Evolutionary conservation across 1,284 basidiomycete species (phyloP).

Genomic region (Trametes versicolor): DNA sequence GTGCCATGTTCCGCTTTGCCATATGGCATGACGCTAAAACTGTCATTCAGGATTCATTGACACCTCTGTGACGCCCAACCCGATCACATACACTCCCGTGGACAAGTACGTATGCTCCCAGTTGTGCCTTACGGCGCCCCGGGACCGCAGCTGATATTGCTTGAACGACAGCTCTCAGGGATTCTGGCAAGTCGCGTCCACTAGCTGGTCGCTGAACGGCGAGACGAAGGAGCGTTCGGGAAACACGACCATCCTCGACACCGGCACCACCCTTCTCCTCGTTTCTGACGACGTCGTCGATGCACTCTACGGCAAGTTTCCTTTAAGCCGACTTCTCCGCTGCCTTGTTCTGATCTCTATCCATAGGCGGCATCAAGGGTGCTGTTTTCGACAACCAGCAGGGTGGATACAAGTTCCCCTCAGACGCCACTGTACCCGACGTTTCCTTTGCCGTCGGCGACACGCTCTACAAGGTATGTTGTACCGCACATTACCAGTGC

Average conservation of each 20-base stretch:
- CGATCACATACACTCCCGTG: conserved; percentile 42
- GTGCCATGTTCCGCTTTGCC: background rate
- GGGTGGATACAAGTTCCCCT: conserved; percentile 50
- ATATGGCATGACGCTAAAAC: background rate
- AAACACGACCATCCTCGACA: conserved; percentile 52
- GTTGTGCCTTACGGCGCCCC: too few relatives aligned
- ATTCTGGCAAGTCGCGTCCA: conserved; percentile 48
- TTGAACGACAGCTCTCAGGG: conserved; percentile 41
- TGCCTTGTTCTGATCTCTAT: background rate
- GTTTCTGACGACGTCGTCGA: conserved; percentile 46
- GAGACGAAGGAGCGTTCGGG: conserved; percentile 37
- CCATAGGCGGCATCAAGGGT: conserved; percentile 41
- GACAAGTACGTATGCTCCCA: conserved; percentile 39
- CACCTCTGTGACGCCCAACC: conserved; percentile 40
- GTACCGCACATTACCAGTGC: conserved; percentile 7
- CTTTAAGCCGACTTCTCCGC: background rate
- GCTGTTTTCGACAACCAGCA: conserved; percentile 45
- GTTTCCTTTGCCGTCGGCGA: conserved; percentile 48
- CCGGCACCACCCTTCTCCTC: conserved; percentile 50
- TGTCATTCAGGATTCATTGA: conserved; percentile 42
- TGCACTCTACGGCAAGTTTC: conserved; percentile 42
- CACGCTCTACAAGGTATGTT: conserved; percentile 40
- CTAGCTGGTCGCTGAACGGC: conserved; percentile 42
- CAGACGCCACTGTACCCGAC: conserved; percentile 44
- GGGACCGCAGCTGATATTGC: background rate